These are phyloP conservation scores for Lodderomyces margitis DNA, from an alignment of 1,139 yeast species.

Conservation along the genomic window DNA sequence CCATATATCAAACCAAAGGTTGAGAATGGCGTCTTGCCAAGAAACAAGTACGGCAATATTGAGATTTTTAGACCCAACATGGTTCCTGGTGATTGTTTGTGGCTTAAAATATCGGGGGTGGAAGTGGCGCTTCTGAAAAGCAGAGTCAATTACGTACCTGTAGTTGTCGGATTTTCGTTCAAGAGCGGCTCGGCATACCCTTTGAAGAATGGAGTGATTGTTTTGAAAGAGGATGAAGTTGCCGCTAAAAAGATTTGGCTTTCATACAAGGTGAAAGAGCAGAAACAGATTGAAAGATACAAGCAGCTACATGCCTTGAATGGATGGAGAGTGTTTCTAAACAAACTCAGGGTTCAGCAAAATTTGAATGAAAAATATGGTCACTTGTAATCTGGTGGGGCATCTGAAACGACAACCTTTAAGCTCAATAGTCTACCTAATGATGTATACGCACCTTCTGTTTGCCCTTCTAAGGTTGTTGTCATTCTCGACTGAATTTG, in stretches of 20 bases:
- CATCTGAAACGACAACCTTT: constrained; percentile 25
- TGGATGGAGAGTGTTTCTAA: constrained; percentile 25
- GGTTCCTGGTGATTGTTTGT: constrained; percentile 33
- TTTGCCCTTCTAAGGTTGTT: constrained; percentile 23
- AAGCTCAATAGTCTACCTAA: constrained; percentile 18
- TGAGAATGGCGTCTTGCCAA: constrained; percentile 22
- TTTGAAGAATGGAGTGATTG: constrained; percentile 29
- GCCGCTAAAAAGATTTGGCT: constrained; percentile 31
- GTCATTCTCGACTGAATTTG: constrained; percentile 12
- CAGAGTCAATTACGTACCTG: constrained; percentile 29
- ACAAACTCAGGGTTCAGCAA: constrained; percentile 21
- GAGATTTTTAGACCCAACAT: constrained; percentile 32
- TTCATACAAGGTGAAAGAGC: constrained; percentile 20
- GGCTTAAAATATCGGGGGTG: constrained; percentile 29
- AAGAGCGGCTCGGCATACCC: constrained; percentile 32
- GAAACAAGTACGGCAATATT: constrained; percentile 34
- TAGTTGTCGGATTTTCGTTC: constrained; percentile 32
- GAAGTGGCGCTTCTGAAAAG: constrained; percentile 20
- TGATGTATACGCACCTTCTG: constrained; percentile 28
- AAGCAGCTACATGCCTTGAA: constrained; percentile 5
- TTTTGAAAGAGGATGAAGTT: constrained; percentile 19
- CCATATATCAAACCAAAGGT: constrained; percentile 23
- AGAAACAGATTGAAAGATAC: background rate
- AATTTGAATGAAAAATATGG: constrained; percentile 19
- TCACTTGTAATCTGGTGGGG: constrained; percentile 39